phyloP scores from a whole-genome alignment of 176 grass and related monocot genomes.

The Carex myosuroides region DNA sequence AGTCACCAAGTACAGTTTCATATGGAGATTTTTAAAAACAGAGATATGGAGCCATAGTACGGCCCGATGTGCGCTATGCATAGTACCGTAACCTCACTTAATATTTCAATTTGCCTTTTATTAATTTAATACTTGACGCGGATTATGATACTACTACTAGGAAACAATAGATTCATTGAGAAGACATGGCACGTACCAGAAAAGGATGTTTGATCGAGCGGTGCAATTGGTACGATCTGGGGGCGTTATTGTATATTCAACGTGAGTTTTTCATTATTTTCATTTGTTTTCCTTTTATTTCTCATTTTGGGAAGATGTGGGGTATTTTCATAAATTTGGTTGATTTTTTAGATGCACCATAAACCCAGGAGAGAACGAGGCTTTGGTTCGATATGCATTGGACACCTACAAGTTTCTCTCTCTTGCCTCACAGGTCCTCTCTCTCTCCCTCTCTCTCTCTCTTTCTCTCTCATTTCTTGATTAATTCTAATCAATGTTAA shows the following conservation, averaged over 20 bases:
- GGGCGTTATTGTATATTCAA: conserved; percentile 89
- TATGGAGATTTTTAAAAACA: too few species aligned
- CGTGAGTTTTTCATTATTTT: conserved; percentile 46
- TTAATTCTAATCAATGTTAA: not conserved
- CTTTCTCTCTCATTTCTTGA: not conserved
- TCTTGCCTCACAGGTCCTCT: conserved; percentile 53
- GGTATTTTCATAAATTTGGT: not conserved
- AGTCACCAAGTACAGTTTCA: too few species aligned
- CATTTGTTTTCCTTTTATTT: not conserved
- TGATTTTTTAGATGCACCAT: conserved; percentile 81
- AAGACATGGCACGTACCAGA: conserved; percentile 77
- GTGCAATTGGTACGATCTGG: conserved; percentile 79
- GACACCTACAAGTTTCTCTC: conserved; percentile 78
- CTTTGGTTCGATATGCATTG: conserved; percentile 88
- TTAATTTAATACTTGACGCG: not conserved
- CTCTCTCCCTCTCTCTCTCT: not conserved
- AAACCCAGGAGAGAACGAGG: conserved; percentile 94
- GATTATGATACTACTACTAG: conserved; percentile 30
- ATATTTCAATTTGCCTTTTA: not conserved
- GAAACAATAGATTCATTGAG: conserved; percentile 75
- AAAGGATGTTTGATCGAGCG: conserved; percentile 93
- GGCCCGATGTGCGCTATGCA: too few species aligned
- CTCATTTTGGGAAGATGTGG: not conserved
- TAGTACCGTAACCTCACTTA: too few species aligned
- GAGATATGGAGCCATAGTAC: too few species aligned